Conservation (phyloP, 2,329 filamentous ascomycete species). For the Xylaria sp. region DNA sequence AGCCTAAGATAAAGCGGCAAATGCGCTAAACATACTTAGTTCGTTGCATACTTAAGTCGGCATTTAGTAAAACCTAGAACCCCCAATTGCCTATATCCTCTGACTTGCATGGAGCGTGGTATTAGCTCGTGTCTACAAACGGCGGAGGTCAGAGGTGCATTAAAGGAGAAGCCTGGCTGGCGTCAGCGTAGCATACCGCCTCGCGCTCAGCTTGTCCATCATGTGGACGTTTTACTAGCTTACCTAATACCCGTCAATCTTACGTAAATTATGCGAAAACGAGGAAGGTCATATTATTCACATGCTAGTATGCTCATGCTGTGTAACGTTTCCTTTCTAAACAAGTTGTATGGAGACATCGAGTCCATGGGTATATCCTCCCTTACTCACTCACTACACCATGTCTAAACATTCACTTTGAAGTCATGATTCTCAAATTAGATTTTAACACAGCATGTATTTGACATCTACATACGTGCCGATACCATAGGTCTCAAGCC, state of each 20-base stretch:
- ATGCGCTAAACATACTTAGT: too few species aligned
- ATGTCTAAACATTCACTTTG: too few species aligned
- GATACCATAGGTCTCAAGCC: too few species aligned
- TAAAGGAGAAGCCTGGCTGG: slow-evolving; percentile 18
- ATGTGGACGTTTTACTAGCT: slow-evolving; percentile 7
- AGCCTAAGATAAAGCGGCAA: too few species aligned
- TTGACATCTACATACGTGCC: too few species aligned
- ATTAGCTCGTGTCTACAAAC: slow-evolving; percentile 22
- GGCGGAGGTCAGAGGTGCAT: slow-evolving; percentile 3
- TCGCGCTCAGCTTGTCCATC: slow-evolving; percentile 17
- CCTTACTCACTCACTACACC: too few species aligned
- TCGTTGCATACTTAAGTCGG: too few species aligned
- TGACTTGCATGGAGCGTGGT: slow-evolving; percentile 14
- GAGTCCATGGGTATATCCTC: too few species aligned
- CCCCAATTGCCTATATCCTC: slow-evolving; percentile 5
- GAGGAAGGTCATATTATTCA: background rate
- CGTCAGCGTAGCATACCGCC: slow-evolving; percentile 26
- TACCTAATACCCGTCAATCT: slow-evolving; percentile 9
- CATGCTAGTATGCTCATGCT: background rate
- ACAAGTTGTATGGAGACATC: too few species aligned
- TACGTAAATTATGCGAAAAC: slow-evolving; percentile 4
- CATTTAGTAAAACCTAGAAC: background rate
- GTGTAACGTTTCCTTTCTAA: background rate
- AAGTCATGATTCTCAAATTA: too few species aligned
- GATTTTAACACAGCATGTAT: too few species aligned